Evolutionary conservation across 768 basidiomycete genomes (phyloP).

Genomic region (Neoboletus subvelutipes): DNA sequence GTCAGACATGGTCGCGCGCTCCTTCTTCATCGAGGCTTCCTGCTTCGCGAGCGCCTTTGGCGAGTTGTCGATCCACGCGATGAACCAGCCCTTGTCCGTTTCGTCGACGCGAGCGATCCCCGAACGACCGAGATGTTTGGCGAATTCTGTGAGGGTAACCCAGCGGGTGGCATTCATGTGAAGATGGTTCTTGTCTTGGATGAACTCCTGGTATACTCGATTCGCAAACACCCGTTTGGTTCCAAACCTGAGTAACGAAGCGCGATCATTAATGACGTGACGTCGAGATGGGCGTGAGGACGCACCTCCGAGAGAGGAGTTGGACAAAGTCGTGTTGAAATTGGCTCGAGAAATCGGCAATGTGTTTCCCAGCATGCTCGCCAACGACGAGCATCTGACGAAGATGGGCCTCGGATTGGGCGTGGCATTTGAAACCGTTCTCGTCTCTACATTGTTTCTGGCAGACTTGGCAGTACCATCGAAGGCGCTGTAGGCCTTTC

Average conservation of each 20-base stretch:
- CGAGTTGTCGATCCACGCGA: conserved; percentile 96
- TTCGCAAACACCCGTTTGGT: conserved; percentile 96
- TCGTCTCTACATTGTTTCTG: conserved; percentile 98
- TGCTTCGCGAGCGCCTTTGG: conserved; percentile 90
- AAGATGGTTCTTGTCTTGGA: conserved; percentile 87
- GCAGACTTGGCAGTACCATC: conserved; percentile 99
- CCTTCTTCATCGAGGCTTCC: conserved; percentile 89
- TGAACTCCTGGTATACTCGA: conserved; percentile 96
- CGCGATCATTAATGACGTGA: neutral
- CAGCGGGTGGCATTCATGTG: conserved; percentile 99
- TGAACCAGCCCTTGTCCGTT: conserved; percentile 98
- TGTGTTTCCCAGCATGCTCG: conserved; percentile 89
- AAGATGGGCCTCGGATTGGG: conserved; percentile 83
- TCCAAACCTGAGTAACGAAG: conserved; percentile 57
- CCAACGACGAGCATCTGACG: conserved; percentile 98
- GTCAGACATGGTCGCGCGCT: conserved; percentile 86
- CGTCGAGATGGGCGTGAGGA: neutral
- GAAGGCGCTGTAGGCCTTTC: conserved; percentile 90
- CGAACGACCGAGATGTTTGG: conserved; percentile 80
- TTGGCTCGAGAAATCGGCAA: conserved; percentile 81
- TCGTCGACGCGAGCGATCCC: conserved; percentile 94
- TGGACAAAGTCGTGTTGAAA: conserved; percentile 94
- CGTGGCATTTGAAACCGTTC: conserved; percentile 98
- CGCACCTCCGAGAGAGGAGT: conserved; percentile 79
- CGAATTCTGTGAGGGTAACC: conserved; percentile 97